phyloP scores from a whole-genome alignment of 345 rosid species.

The Eutrema japonicum region DNA sequence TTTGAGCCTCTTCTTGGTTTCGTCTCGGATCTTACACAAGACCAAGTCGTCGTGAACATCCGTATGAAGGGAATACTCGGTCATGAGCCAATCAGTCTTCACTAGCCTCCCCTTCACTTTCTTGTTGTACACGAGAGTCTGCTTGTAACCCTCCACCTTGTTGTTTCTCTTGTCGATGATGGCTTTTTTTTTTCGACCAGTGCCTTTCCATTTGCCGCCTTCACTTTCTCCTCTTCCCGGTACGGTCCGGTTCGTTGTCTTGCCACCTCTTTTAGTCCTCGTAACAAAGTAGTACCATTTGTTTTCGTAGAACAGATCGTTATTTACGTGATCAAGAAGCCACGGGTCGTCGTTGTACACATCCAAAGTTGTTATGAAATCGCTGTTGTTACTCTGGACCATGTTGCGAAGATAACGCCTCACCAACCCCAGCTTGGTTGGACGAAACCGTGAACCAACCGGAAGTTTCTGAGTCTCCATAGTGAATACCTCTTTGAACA shows the following conservation, averaged over 20 bases:
- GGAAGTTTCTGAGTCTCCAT: not conserved
- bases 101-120: not conserved
- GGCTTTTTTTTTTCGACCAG: not conserved
- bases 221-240: constrained; percentile 8
- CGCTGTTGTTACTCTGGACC: not conserved
- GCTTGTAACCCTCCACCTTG: not conserved
- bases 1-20: not conserved
- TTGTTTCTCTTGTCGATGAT: not conserved
- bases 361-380: constrained; percentile 22
- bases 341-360: constrained; percentile 16
- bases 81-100: constrained; percentile 1
- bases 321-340: constrained; percentile 16
- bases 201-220: constrained; percentile 6
- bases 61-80: not conserved
- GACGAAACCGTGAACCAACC: constrained; percentile 3
- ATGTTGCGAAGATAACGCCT: not conserved
- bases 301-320: not conserved
- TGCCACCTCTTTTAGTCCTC: not conserved
- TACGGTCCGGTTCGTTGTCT: not conserved
- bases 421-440: not conserved
- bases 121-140: constrained; percentile 12
- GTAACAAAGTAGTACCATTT: constrained; percentile 27
- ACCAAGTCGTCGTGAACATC: not conserved
- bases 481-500: no score
- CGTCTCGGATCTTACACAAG: not conserved